Percentiles rank a stretch among this genome's conserved stretches.
Evolutionary conservation across 2,329 filamentous ascomycete genomes (phyloP).

Genomic region (Chalara sp.): DNA sequence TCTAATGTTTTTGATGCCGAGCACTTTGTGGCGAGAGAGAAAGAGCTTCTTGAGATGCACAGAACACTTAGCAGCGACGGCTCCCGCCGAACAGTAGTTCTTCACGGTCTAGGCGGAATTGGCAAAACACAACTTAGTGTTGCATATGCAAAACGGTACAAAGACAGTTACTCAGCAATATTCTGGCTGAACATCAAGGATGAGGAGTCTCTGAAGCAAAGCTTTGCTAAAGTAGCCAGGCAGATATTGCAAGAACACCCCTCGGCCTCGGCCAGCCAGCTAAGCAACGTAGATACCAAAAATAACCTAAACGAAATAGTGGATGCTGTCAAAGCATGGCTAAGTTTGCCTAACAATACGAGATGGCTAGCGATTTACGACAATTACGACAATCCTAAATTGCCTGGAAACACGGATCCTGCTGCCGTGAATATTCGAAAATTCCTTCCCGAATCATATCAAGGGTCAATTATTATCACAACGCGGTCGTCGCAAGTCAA

Average conservation of each 20-base stretch:
- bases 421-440: conserved; percentile 3
- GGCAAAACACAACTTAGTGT: not conserved
- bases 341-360: not conserved
- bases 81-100: conserved; percentile 2
- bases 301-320: not conserved
- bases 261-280: not conserved
- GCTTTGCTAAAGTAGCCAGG: conserved; percentile 12
- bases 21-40: not conserved
- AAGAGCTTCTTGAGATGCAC: conserved; percentile 23
- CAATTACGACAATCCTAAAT: not conserved
- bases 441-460: conserved; percentile 5
- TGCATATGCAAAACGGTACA: conserved; percentile 8
- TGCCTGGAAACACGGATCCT: not conserved
- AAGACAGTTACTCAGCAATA: conserved; percentile 9
- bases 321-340: conserved; percentile 6
- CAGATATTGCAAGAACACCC: conserved; percentile 2
- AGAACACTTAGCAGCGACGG: conserved; percentile 16
- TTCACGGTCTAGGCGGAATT: no score
- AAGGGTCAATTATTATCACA: conserved; percentile 2
- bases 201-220: conserved; percentile 19
- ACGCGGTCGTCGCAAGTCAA: not conserved
- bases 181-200: conserved; percentile 11
- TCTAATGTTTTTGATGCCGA: not conserved
- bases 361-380: not conserved
- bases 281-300: conserved; percentile 1